Base-by-base conservation (phyloP, 179 eudicot species). In the Camellia oleifera region DNA sequence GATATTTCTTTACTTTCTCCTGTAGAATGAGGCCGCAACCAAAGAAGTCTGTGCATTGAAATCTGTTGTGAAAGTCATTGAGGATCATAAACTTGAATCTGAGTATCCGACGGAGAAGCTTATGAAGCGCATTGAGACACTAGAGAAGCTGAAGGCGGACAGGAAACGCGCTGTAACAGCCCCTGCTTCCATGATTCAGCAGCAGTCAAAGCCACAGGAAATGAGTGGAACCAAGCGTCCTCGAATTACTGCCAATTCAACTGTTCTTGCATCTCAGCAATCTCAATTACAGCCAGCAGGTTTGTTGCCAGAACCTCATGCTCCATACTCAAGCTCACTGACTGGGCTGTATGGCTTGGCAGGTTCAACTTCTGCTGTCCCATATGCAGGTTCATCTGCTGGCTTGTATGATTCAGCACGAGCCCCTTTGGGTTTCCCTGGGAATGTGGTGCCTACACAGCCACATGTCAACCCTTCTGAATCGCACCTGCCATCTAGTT, bases 61-160 rank as follows among this genome's bases (percentile, higher is more conserved):
- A 72, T 71, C 86, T 12, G 84, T 86, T 40, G 75, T 86, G 66
- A 83, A 79, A 75, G 60, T 70, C 77, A 67, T 83, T 44, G 84
- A 86, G 74, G 86, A 83, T 7, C 57, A 81, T 67, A 75, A 68
- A 13, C 80, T 86, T 74, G 86, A 81, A 60, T 86, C 86, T 42
- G 79, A 81, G 69, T 76, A 57, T 77, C 86, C 82, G n/a, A 81
- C 71, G 74, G 78, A 45, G 32, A 76, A 32, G 20, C 79, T 86
- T 70, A 20, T 66, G 48, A 73, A 75, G 53, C 84, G 81, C 44
- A 53, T 86, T 42, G 81, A 76, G 81, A 76, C 69, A 60, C 61
- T 86, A 72, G 79, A 86, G 52, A 81, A 79, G 56, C 79, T 9
- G 74, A 70, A 75, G 67, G 48, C 61, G 10, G 69, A 72, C 62